Evolutionary conservation across 768 basidiomycete genomes (phyloP).

Genomic region (Phallus indusiatus): DNA sequence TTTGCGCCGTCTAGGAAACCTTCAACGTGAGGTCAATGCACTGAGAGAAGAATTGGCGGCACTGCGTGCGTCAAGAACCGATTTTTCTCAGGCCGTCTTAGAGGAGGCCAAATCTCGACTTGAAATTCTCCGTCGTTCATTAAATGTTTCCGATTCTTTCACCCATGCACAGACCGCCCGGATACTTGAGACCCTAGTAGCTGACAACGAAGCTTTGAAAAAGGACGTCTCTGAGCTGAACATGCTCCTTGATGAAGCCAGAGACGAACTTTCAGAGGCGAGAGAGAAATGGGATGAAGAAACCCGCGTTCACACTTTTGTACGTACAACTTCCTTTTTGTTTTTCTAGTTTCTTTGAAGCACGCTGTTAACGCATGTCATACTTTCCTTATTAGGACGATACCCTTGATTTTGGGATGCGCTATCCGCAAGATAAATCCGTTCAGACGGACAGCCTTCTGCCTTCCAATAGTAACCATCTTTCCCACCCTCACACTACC

Average conservation of each 20-base stretch:
- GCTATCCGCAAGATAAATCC: not conserved
- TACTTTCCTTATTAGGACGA: not conserved
- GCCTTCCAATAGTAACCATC: not conserved
- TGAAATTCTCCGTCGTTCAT: conserved; percentile 49
- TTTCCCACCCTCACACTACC: not conserved
- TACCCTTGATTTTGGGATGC: not conserved
- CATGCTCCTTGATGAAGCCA: conserved; percentile 58
- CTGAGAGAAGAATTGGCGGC: conserved; percentile 55
- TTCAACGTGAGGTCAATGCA: conserved; percentile 56
- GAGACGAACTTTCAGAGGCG: conserved; percentile 63
- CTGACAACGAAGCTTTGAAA: conserved; percentile 75
- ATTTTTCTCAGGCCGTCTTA: conserved; percentile 58
- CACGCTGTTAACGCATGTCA: not conserved
- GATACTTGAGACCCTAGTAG: conserved; percentile 76
- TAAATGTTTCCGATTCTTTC: conserved; percentile 23
- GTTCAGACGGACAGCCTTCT: not conserved
- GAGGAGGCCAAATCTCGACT: conserved; percentile 56
- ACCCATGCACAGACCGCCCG: conserved; percentile 31
- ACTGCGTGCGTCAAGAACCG: conserved; percentile 48
- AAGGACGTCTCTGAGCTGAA: conserved; percentile 76
- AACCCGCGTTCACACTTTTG: conserved; percentile 36
- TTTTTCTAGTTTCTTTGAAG: no score
- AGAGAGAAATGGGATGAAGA: conserved; percentile 68
- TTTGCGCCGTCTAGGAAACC: no score
- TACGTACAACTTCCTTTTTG: not conserved